phyloP scores from a whole-genome alignment of 2,329 filamentous ascomycete species.

The Microsporum canis region DNA sequence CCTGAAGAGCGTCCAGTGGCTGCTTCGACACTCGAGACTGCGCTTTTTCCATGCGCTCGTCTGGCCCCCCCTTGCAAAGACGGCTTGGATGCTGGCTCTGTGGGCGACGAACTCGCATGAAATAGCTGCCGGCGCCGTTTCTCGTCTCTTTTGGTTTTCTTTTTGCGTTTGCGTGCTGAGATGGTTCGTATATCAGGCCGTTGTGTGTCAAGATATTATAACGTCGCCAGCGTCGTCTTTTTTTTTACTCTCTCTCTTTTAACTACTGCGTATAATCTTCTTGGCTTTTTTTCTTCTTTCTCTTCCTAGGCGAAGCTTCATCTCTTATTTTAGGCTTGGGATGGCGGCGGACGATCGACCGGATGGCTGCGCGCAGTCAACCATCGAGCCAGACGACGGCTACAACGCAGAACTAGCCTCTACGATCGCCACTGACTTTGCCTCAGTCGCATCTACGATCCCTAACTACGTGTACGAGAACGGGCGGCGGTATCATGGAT shows the following conservation, averaged over 20 bases:
- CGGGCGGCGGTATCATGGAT: slow-evolving; percentile 16
- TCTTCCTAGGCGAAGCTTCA: background rate
- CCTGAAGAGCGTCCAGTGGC: background rate
- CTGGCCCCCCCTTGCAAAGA: slow-evolving; percentile 1
- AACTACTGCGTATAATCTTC: too few relatives aligned
- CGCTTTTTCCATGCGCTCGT: background rate
- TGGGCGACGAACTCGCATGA: background rate
- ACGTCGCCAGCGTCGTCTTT: too few relatives aligned
- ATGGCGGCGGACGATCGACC: background rate
- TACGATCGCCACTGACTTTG: slow-evolving; percentile 8
- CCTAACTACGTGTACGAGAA: slow-evolving; percentile 15
- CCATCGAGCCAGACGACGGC: slow-evolving; percentile 10
- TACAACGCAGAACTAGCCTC: background rate
- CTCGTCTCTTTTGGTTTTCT: background rate
- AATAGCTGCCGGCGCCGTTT: background rate
- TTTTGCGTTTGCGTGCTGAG: background rate
- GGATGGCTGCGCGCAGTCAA: background rate
- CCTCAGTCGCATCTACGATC: slow-evolving; percentile 11
- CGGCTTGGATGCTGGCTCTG: background rate
- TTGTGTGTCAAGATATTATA: background rate
- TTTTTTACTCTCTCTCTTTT: too few relatives aligned
- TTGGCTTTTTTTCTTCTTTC: background rate
- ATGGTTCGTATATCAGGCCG: background rate
- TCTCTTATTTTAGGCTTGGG: background rate
- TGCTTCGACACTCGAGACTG: background rate